These are phyloP conservation scores for Leptographium wingfieldii DNA, from an alignment of 2,329 filamentous ascomycete species.

Conservation along the genomic window DNA sequence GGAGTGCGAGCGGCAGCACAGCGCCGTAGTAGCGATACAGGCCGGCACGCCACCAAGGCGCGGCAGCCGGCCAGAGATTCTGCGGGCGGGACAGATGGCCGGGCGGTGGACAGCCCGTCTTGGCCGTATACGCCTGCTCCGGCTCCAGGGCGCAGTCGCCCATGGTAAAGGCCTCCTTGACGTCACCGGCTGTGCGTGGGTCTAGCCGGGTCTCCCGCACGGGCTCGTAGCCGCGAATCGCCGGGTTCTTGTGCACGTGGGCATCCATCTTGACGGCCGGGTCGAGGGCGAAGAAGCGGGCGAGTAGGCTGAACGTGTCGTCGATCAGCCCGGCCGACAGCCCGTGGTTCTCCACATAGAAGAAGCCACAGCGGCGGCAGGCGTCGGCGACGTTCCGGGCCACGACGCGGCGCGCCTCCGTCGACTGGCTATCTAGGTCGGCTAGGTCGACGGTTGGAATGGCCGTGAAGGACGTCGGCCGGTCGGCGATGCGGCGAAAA, in stretches of 20 bases:
- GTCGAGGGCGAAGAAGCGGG: constrained; percentile 16
- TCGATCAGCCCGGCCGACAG: constrained; percentile 7
- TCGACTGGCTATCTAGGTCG: not conserved
- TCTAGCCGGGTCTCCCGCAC: constrained; percentile 21
- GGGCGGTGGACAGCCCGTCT: constrained; percentile 6
- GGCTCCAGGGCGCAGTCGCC: constrained; percentile 24
- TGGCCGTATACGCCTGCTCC: constrained; percentile 20
- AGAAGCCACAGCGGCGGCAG: constrained; percentile 18
- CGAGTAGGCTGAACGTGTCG: constrained; percentile 3
- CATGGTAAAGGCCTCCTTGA: constrained; percentile 18
- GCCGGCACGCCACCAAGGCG: constrained; percentile 20
- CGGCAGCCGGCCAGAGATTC: constrained; percentile 22
- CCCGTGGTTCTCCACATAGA: constrained; percentile 21
- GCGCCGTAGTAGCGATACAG: constrained; percentile 22
- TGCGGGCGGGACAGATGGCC: constrained; percentile 17
- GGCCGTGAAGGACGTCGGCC: not conserved
- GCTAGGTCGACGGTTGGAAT: constrained; percentile 8
- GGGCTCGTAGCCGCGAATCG: constrained; percentile 22
- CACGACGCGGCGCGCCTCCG: not conserved
- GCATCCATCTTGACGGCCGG: constrained; percentile 18
- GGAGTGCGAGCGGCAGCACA: constrained; percentile 8
- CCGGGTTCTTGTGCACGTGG: constrained; percentile 24
- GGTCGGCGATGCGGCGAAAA: not conserved
- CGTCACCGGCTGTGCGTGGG: constrained; percentile 16
- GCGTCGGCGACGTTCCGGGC: constrained; percentile 3